Evolutionary conservation across 2,329 filamentous ascomycete species (phyloP).

Genomic region (Diaporthe ampelina): DNA sequence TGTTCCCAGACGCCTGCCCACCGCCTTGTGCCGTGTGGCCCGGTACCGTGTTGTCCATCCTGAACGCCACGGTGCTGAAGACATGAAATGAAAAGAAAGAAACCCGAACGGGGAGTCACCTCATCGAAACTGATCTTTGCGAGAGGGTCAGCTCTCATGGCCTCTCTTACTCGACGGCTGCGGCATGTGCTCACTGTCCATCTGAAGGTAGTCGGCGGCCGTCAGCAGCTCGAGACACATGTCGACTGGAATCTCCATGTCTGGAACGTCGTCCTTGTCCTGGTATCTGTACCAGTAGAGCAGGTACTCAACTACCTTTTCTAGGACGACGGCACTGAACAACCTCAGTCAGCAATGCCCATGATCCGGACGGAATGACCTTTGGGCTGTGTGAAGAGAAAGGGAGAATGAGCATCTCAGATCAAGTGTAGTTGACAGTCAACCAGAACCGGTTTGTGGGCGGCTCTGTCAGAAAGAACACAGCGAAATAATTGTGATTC

Average conservation of each 20-base stretch:
- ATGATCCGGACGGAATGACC: not conserved
- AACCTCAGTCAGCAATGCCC: conserved; percentile 42
- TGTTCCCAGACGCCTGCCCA: conserved; percentile 33
- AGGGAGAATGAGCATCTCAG: conserved; percentile 57
- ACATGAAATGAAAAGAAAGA: conserved; percentile 9
- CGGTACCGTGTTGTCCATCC: conserved; percentile 11
- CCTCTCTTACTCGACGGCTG: conserved; percentile 41
- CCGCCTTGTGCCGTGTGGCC: not conserved
- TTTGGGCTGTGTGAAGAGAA: not conserved
- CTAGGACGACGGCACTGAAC: conserved; percentile 77
- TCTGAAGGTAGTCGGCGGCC: conserved; percentile 81
- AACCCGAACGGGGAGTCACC: not conserved
- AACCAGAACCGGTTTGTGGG: conserved; percentile 58
- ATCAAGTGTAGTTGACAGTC: conserved; percentile 75
- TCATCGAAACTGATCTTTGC: conserved; percentile 31
- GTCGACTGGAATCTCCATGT: conserved; percentile 86
- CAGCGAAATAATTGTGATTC: conserved; percentile 56
- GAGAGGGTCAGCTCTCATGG: conserved; percentile 27
- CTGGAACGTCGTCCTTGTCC: conserved; percentile 79
- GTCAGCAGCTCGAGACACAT: conserved; percentile 83
- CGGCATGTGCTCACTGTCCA: conserved; percentile 65
- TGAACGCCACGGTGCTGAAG: conserved; percentile 25
- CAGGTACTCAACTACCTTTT: conserved; percentile 87
- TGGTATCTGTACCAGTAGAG: conserved; percentile 85
- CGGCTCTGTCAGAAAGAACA: conserved; percentile 64